Conservation (phyloP, 768 basidiomycete species). For the Tubosaeta sp. region DNA sequence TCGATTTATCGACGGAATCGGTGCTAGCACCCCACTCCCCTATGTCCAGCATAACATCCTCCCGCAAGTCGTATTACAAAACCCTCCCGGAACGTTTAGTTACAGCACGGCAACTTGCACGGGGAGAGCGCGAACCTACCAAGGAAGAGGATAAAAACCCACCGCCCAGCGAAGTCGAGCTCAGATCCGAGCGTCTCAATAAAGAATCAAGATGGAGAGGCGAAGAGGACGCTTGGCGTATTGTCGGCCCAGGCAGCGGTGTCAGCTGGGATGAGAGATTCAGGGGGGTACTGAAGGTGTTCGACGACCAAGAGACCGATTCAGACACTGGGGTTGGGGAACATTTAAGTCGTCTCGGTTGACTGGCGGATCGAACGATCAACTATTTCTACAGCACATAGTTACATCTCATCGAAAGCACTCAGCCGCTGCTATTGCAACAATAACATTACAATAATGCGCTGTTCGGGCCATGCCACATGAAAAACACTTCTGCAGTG, state of each 20-base stretch:
- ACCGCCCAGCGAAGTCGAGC: constrained; percentile 83
- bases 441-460: background rate
- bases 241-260: constrained; percentile 57
- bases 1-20: constrained; percentile 60
- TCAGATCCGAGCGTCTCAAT: constrained; percentile 81
- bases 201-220: constrained; percentile 86
- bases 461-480: background rate
- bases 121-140: constrained; percentile 76
- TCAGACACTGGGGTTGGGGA: background rate
- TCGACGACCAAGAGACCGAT: constrained; percentile 38
- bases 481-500: background rate
- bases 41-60: constrained; percentile 57
- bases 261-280: constrained; percentile 81
- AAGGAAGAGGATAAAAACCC: constrained; percentile 76
- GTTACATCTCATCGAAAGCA: background rate
- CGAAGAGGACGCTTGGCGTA: constrained; percentile 75
- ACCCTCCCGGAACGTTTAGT: constrained; percentile 61
- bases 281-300: constrained; percentile 54
- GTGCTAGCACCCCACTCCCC: constrained; percentile 67
- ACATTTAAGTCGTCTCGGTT: background rate
- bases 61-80: constrained; percentile 74
- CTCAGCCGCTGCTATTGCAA: background rate
- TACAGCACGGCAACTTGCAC: constrained; percentile 70
- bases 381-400: background rate
- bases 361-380: background rate